Evolutionary conservation across 352 stramenopile genomes (phyloP), one percentile per base, ranked within the genome.

Genomic region (Pythium dissimile): DNA sequence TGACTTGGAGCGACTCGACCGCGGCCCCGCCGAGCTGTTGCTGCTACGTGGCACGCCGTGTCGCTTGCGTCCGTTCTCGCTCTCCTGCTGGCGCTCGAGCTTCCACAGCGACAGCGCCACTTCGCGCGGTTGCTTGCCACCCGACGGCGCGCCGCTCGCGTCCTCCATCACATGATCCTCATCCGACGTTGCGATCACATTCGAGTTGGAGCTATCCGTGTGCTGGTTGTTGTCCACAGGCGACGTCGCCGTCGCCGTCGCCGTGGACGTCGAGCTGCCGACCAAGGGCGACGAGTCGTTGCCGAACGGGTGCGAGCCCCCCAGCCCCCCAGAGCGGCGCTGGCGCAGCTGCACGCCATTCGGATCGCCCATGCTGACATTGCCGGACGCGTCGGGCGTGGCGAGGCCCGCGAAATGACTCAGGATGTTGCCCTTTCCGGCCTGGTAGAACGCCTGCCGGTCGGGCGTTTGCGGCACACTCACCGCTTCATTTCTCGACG

Each of bases 391-490:
- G 12, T 71, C 64, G 11, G 77, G 75, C 31, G 75, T 82, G 48
- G 72, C 61, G 16, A 89, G 58, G 20, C 67, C 64, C 0, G 73
- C 75, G 50, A 89, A 89, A 63, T 89, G 77, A 63, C 61, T 69
- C n/a, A 89, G 55, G 31, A 89, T 67, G 53, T 72, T 59, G 50
- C 79, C 79, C 24, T 76, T 85, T 52, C 73, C 77, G 11, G 73
- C 69, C 59, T 85, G 56, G 45, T 86, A 89, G 34, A 57, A 71
- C 21, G 27, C 54, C 39, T 48, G 41, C 26, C 56, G 54, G 35
- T 62, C 48, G 47, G 62, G 62, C 34, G 62, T 69, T 39, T 60
- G 34, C 28, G 62, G 38, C 21, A 51, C 54, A 5, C n/a, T 52
- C 23, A 24, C 28, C 23, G 21, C 34, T 15, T 21, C 47, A 27